Base-by-base conservation (phyloP, 345 rosid genomes). In the Odontarrhena argentea region DNA sequence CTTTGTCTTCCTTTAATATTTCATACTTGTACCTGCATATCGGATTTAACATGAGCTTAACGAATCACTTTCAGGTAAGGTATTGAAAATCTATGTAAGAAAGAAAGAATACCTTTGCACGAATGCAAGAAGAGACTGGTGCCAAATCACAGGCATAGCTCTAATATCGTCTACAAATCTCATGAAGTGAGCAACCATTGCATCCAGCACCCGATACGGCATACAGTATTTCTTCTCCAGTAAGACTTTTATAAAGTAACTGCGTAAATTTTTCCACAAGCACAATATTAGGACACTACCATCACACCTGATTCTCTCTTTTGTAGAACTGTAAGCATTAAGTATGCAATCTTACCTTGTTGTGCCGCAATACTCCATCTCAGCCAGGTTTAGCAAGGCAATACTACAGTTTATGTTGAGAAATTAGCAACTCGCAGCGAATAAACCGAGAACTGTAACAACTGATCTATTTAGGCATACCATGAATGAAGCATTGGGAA, bases 111-210 rank as follows among this genome's bases (percentile, higher is more conserved):
- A 92, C 99, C 97, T 79, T 76, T 88, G 96, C 47, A 87, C 90
- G 66, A 94, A 94, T 7, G 96, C 82, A 53, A 91, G 97, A 54
- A 94, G 95, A 8, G 97, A 86, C 73, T 88, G 97, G 70, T 94
- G 96, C 99, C 99, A 94, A 75, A 88, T 91, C 42, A 94, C 97
- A 15, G 99, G 99, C 99, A 94, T 94, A 46, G 76, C 73, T 78
- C 96, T 83, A 48, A 85, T 52, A 34, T 94, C 97, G 3, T 86
- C 87, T 1, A 71, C 54, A 72, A 91, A 95, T 68, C 84, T 85
- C 97, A 87, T 83, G 68, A 87, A 94, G 75, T 91, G 96, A 67
- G 84, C 81, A 43, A 87, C 84, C 69, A 89, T 49, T 47, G 96
- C 88, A 79, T 91, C 96, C 47, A 91, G 75, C 10, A 89, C 99